These are phyloP conservation scores for Colletotrichum somersetense DNA, from an alignment of 2,329 filamentous ascomycete genomes.

Conservation along the genomic window DNA sequence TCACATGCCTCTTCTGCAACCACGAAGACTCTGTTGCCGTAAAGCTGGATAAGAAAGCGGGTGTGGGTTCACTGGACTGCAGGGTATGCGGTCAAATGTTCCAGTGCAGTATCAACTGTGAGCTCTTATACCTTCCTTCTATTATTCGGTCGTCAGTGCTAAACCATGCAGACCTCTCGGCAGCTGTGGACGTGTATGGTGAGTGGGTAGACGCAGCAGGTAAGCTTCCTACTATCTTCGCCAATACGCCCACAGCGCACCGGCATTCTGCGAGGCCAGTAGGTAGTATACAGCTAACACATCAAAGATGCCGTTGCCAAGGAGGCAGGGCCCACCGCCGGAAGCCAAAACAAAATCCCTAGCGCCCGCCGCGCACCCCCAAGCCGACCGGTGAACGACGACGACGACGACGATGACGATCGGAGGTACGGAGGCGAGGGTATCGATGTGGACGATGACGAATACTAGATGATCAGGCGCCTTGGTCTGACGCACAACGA, in stretches of 20 bases:
- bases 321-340: conserved; percentile 49
- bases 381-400: conserved; percentile 50
- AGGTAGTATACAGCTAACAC: neutral
- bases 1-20: conserved; percentile 98
- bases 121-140: conserved; percentile 48
- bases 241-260: neutral
- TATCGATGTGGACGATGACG: conserved; percentile 67
- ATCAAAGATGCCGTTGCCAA: conserved; percentile 64
- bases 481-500: neutral
- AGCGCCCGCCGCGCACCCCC: conserved; percentile 35
- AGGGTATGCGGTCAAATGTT: conserved; percentile 95
- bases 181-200: conserved; percentile 93
- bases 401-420: conserved; percentile 68
- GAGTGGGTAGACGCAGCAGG: conserved; percentile 95
- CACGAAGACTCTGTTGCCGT: conserved; percentile 93
- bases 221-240: conserved; percentile 46
- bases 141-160: conserved; percentile 33
- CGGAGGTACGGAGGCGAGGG: conserved; percentile 66
- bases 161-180: conserved; percentile 78
- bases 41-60: conserved; percentile 93
- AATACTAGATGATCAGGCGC: conserved; percentile 58
- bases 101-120: conserved; percentile 93
- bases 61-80: conserved; percentile 87
- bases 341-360: conserved; percentile 35
- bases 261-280: neutral